Conservation (phyloP, 164 flowering plant genomes). For the Platanus orientalis region DNA sequence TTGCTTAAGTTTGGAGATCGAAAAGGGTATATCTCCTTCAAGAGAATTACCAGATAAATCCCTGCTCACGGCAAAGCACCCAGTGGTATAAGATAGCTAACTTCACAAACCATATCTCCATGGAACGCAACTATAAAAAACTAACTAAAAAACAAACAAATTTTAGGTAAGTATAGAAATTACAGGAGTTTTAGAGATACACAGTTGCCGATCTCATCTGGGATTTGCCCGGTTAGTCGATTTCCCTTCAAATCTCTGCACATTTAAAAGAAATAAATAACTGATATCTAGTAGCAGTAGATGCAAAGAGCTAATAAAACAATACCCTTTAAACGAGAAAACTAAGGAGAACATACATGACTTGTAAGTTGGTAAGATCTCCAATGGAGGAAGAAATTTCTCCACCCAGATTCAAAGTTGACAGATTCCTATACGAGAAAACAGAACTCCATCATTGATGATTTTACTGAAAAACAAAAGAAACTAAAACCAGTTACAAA, state of each 20-base stretch:
- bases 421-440: constrained; percentile 53
- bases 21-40: constrained; percentile 82
- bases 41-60: constrained; percentile 69
- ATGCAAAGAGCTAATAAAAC: not conserved
- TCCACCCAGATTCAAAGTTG: constrained; percentile 78
- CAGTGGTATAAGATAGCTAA: not conserved
- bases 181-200: constrained; percentile 51
- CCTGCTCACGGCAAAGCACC: constrained; percentile 28
- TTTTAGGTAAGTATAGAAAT: not conserved
- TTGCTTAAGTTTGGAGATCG: constrained; percentile 72
- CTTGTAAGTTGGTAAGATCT: constrained; percentile 55
- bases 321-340: too few relatives aligned
- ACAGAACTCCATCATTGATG: not conserved
- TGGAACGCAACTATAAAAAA: not conserved
- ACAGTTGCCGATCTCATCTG: constrained; percentile 92
- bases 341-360: constrained; percentile 39
- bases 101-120: not conserved
- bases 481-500: not conserved
- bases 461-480: too few relatives aligned
- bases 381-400: constrained; percentile 85
- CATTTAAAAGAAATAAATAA: not conserved
- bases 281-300: not conserved
- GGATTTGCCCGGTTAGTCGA: constrained; percentile 78
- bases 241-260: constrained; percentile 84
- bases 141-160: not conserved